Percentiles rank a stretch among this genome's conserved stretches.
Evolutionary conservation across 108 stramenopile species (phyloP).

Genomic region (Nitzschia sp.): DNA sequence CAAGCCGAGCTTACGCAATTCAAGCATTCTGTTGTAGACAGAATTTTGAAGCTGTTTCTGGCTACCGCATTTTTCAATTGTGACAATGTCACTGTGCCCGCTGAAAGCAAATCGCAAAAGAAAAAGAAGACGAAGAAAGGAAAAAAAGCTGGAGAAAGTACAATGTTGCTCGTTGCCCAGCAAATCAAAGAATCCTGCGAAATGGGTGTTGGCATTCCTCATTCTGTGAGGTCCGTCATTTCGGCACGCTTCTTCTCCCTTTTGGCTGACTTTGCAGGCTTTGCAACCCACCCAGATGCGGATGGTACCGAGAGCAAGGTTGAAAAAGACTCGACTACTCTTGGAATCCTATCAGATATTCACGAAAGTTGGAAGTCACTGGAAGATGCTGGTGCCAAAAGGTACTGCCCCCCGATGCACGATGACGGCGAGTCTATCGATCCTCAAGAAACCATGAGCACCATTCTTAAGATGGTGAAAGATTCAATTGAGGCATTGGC

Average conservation of each 20-base stretch:
- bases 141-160: slow-evolving; percentile 15
- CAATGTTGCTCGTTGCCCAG: slow-evolving; percentile 34
- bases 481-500: slow-evolving; percentile 18
- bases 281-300: slow-evolving; percentile 15
- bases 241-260: slow-evolving; percentile 77
- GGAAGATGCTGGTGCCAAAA: slow-evolving; percentile 54
- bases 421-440: slow-evolving; percentile 29
- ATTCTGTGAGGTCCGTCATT: slow-evolving; percentile 50
- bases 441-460: slow-evolving; percentile 29
- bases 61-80: slow-evolving; percentile 78
- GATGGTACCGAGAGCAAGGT: slow-evolving; percentile 22
- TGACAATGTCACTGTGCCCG: slow-evolving; percentile 7
- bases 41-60: slow-evolving; percentile 65
- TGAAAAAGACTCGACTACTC: slow-evolving; percentile 31
- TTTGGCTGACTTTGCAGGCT: slow-evolving; percentile 48
- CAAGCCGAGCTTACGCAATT: not conserved
- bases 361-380: slow-evolving; percentile 43
- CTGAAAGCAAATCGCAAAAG: slow-evolving; percentile 26
- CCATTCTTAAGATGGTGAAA: slow-evolving; percentile 38
- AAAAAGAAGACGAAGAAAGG: slow-evolving; percentile 54
- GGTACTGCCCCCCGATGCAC: slow-evolving; percentile 21
- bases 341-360: slow-evolving; percentile 44
- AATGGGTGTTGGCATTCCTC: slow-evolving; percentile 23
- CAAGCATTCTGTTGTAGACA: slow-evolving; percentile 33
- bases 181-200: slow-evolving; percentile 35